phyloP scores from a whole-genome alignment of 257 asterid genomes.

The Verbascum thapsus region DNA sequence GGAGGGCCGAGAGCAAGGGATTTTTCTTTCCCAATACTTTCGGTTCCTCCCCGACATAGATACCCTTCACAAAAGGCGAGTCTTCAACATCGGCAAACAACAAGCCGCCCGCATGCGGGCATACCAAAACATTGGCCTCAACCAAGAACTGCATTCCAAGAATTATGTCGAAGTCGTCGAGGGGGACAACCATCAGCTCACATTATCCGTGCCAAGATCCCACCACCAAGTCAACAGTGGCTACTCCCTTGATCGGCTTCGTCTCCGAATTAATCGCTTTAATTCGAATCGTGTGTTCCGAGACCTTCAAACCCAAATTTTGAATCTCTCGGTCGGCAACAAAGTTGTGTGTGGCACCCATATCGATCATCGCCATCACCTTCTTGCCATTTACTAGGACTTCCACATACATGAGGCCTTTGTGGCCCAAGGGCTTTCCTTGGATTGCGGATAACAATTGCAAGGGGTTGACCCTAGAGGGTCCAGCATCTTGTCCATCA shows the following conservation, averaged over 20 bases:
- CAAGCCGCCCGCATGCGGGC: no score
- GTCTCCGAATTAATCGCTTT: neutral
- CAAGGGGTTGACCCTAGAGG: no score
- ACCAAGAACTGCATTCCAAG: no score
- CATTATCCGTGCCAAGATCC: neutral
- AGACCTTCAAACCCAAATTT: neutral
- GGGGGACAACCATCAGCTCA: neutral
- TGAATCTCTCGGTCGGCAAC: neutral
- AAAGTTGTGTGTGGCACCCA: neutral
- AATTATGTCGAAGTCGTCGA: no score
- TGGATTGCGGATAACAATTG: no score
- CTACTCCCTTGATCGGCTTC: neutral
- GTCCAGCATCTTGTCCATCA: no score
- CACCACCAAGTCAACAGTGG: neutral
- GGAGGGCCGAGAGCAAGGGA: neutral
- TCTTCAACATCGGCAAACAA: no score
- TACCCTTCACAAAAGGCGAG: no score
- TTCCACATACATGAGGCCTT: no score
- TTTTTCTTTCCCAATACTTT: neutral
- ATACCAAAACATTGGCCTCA: no score
- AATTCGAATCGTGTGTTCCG: neutral
- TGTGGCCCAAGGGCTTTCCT: no score
- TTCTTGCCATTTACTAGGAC: neutral
- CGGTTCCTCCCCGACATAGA: no score
- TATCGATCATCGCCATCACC: neutral